These are phyloP conservation scores for Epichloe brachyelytri DNA, from an alignment of 2,329 filamentous ascomycete species.

Conservation along the genomic window DNA sequence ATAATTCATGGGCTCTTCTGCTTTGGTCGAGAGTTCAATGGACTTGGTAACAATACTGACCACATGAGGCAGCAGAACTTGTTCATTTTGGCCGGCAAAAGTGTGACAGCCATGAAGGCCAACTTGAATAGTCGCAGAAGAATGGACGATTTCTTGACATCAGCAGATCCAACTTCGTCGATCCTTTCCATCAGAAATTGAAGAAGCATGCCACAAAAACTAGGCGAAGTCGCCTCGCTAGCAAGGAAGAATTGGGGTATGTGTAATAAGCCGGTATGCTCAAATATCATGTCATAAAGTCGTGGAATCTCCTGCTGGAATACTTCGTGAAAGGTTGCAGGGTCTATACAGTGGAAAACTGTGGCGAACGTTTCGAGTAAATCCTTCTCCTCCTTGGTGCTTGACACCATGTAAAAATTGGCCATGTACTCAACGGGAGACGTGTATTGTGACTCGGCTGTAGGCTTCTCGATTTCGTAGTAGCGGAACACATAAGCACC, in stretches of 20 bases:
- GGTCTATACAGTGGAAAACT: constrained; percentile 96
- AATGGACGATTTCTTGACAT: constrained; percentile 87
- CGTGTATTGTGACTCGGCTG: constrained; percentile 57
- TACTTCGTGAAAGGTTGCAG: constrained; percentile 95
- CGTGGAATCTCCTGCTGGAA: constrained; percentile 96
- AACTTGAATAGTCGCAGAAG: constrained; percentile 90
- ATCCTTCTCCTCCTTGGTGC: constrained; percentile 93
- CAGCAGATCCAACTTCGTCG: constrained; percentile 82
- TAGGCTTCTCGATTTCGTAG: constrained; percentile 77
- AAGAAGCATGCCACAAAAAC: constrained; percentile 94
- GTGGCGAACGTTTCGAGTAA: constrained; percentile 94
- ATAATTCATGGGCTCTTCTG: constrained; percentile 97
- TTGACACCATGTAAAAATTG: constrained; percentile 89
- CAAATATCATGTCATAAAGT: constrained; percentile 95
- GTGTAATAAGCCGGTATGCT: constrained; percentile 86
- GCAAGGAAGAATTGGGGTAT: constrained; percentile 97
- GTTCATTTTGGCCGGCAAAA: constrained; percentile 89
- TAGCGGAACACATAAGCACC: constrained; percentile 95
- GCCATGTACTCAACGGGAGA: constrained; percentile 86
- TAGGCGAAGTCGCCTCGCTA: constrained; percentile 94
- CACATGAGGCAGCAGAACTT: constrained; percentile 87
- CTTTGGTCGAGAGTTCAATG: constrained; percentile 88
- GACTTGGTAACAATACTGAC: constrained; percentile 96
- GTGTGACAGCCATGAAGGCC: constrained; percentile 96
- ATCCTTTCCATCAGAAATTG: constrained; percentile 97